Evolutionary conservation across 208 protist species (phyloP).

Genomic region (Crithidia acanthocephali): DNA sequence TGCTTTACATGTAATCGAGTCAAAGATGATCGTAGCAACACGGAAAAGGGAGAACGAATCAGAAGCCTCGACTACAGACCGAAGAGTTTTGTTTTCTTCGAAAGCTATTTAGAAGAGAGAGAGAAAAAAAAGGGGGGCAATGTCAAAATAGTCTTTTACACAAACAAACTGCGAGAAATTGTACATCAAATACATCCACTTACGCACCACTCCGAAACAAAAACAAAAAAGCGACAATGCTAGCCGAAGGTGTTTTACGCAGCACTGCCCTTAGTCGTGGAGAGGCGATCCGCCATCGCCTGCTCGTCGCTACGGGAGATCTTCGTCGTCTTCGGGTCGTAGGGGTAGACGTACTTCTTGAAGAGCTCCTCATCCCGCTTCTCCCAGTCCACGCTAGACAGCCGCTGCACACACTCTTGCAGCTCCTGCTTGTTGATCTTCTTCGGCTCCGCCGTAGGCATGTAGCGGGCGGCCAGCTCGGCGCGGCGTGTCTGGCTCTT

Average conservation of each 20-base stretch:
- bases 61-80: too few relatives aligned
- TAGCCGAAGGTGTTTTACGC: too few relatives aligned
- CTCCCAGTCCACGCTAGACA: constrained; percentile 79
- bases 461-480: constrained; percentile 64
- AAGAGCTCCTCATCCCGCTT: constrained; percentile 86
- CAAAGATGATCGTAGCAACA: too few relatives aligned
- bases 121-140: too few relatives aligned
- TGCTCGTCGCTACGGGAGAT: constrained; percentile 62
- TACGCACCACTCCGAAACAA: not conserved
- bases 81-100: too few relatives aligned
- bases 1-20: too few relatives aligned
- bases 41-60: too few relatives aligned
- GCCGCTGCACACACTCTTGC: constrained; percentile 66
- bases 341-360: constrained; percentile 87
- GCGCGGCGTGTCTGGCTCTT: constrained; percentile 52
- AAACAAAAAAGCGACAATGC: too few relatives aligned
- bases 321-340: constrained; percentile 70
- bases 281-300: constrained; percentile 80
- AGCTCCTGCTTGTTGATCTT: constrained; percentile 75
- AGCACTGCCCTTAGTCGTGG: constrained; percentile 49
- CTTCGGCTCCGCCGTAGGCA: constrained; percentile 55
- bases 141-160: too few relatives aligned
- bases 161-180: too few relatives aligned
- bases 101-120: too few relatives aligned
- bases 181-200: too few relatives aligned